These are phyloP conservation scores for Pleurozium schreberi DNA, from an alignment of 225 moss, liverwort and hornwort species.

Conservation along the genomic window DNA sequence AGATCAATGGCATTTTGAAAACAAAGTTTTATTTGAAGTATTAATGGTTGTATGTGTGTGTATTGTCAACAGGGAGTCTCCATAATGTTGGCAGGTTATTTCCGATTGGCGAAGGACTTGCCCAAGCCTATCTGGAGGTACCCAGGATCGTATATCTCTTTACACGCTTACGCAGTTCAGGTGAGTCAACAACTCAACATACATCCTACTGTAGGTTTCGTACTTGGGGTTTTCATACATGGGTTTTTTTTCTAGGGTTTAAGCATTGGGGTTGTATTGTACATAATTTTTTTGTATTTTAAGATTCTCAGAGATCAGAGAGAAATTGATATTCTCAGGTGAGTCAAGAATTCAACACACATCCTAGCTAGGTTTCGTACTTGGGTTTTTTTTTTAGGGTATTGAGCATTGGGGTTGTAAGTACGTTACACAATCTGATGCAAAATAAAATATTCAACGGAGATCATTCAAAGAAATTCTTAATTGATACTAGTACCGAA, in stretches of 20 bases:
- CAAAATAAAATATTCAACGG: too few relatives aligned
- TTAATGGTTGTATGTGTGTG: neutral
- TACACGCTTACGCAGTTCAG: slow-evolving; percentile 28
- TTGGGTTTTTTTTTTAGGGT: too few relatives aligned
- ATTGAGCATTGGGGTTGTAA: too few relatives aligned
- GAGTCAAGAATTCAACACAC: too few relatives aligned
- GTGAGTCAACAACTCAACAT: neutral
- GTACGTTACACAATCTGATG: too few relatives aligned
- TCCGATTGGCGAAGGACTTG: slow-evolving; percentile 15
- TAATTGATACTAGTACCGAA: too few relatives aligned
- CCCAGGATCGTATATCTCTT: slow-evolving; percentile 12
- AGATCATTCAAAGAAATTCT: too few relatives aligned
- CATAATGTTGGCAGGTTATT: slow-evolving; percentile 31
- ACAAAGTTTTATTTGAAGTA: neutral
- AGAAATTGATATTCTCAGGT: neutral
- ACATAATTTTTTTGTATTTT: too few relatives aligned
- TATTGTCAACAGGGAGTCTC: slow-evolving; percentile 14
- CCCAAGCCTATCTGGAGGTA: slow-evolving; percentile 41
- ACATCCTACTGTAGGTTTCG: neutral
- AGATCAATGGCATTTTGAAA: neutral
- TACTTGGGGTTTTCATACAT: neutral
- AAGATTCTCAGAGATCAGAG: neutral
- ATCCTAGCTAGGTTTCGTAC: too few relatives aligned
- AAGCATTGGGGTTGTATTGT: neutral
- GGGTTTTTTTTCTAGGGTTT: neutral